Evolutionary conservation across 2,329 filamentous ascomycete species (phyloP), one percentile per base, ranked within the genome.

Genomic region (Diaporthe eres): DNA sequence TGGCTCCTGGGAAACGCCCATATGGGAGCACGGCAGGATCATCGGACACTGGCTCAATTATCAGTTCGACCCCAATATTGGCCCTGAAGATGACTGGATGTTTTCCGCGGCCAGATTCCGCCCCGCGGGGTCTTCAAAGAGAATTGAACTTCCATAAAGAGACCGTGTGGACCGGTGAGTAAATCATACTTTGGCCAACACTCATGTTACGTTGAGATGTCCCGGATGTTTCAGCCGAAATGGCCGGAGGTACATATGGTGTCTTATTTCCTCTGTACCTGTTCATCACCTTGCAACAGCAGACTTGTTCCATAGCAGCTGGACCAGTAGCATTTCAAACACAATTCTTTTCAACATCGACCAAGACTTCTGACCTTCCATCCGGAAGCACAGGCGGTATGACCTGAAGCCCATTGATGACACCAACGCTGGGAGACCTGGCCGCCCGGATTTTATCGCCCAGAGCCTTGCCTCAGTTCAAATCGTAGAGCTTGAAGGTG

Each of bases 261-360:
- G 22, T 37, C 15, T 22, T 2, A 34, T 58, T 58, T 58, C 55
- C 15, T 22, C 2, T 12, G 28, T 5, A 10, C 9, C 4, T 39
- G 19, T 25, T 22, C 39, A 44, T 57, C 51, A 53, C 39, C 72
- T 34, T 44, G 63, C 28, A 22, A 49, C 10, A 28, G 58, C 70
- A 28, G 44, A 73, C 74, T 81, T 83, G 10, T 74, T 79, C 77
- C 82, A 76, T 37, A 83, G 63, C 0, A 81, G 82, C 39, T 84
- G 82, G 37, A 77, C 73, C 72, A 82, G 49, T 28, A 84, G 77
- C 34, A 76, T 76, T 17, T 80, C 76, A 83, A 74, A 37, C 75
- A 15, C 3, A 81, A 61, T 76, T 81, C 17, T 74, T 76, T 75
- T 81, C 80, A 19, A 82, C 79, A 57, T 81, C 83, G 15, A 83